Percentiles rank a stretch among this genome's conserved stretches.
phyloP scores from a whole-genome alignment of 768 basidiomycete species.

The Pleurotus giganteus region DNA sequence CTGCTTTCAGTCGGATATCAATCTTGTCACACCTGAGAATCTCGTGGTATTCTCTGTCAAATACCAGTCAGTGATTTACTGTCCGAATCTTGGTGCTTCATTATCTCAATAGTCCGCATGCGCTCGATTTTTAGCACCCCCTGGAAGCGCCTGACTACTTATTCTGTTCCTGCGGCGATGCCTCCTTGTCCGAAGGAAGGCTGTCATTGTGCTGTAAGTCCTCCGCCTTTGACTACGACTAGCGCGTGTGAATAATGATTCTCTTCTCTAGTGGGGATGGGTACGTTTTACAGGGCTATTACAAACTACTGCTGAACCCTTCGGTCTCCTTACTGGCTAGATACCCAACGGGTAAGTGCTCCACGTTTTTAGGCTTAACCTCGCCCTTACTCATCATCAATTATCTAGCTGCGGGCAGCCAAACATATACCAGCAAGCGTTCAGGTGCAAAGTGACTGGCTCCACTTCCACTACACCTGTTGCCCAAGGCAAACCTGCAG shows the following conservation, averaged over 20 bases:
- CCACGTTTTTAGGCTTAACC: neutral
- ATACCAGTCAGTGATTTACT: slow-evolving; percentile 35
- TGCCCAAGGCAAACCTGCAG: slow-evolving; percentile 40
- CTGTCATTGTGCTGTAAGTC: slow-evolving; percentile 50
- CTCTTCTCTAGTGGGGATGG: slow-evolving; percentile 47
- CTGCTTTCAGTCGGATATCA: slow-evolving; percentile 45
- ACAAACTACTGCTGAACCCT: neutral
- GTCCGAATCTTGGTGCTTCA: neutral
- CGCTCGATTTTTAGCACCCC: slow-evolving; percentile 37
- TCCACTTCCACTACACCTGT: slow-evolving; percentile 38
- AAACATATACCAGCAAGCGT: slow-evolving; percentile 37
- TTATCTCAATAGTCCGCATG: no score
- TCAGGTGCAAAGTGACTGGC: slow-evolving; percentile 45
- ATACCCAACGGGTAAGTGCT: slow-evolving; percentile 38
- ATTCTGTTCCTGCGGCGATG: slow-evolving; percentile 46
- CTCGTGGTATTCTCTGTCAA: slow-evolving; percentile 51
- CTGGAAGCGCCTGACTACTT: slow-evolving; percentile 46
- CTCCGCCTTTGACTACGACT: neutral
- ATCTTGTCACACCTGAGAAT: slow-evolving; percentile 43
- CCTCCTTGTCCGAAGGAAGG: slow-evolving; percentile 50
- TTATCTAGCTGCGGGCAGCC: slow-evolving; percentile 45
- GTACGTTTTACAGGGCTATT: slow-evolving; percentile 23
- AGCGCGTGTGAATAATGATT: neutral
- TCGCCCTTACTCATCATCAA: neutral
- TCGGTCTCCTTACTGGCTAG: slow-evolving; percentile 14